Evolutionary conservation across 108 stramenopile species (phyloP).

Genomic region (Nitzschia sp.): DNA sequence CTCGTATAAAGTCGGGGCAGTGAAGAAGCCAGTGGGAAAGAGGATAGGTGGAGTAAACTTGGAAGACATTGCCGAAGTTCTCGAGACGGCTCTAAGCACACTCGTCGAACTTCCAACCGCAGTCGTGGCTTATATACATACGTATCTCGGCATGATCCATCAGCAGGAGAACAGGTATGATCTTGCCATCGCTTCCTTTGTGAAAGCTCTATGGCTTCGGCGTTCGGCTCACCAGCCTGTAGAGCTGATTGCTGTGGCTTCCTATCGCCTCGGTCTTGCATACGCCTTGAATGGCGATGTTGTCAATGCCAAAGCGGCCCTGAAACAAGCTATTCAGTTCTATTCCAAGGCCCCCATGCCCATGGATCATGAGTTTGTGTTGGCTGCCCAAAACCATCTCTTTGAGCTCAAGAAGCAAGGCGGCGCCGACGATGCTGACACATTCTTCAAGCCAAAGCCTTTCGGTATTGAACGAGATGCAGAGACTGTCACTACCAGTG

Average conservation of each 20-base stretch:
- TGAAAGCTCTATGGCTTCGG: constrained; percentile 14
- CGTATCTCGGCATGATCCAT: constrained; percentile 2
- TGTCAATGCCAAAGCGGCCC: neutral
- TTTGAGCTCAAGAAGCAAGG: constrained; percentile 4
- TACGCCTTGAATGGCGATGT: neutral
- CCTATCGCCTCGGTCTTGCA: neutral
- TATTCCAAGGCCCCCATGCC: neutral
- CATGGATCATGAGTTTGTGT: constrained; percentile 3
- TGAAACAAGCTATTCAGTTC: constrained; percentile 10
- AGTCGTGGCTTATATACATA: constrained; percentile 11
- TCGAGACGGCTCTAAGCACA: neutral
- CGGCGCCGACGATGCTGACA: neutral
- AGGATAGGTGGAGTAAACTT: neutral
- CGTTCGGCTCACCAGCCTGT: neutral
- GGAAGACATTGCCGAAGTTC: neutral
- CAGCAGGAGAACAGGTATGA: constrained; percentile 3
- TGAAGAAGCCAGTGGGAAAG: neutral
- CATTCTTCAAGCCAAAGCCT: neutral
- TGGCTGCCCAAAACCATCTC: neutral
- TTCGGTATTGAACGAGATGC: neutral
- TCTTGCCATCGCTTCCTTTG: neutral
- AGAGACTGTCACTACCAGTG: neutral
- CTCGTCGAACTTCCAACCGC: neutral
- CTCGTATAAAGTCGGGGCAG: neutral
- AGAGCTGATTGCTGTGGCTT: constrained; percentile 16